These are phyloP conservation scores for Blastocystis sp. DNA, from an alignment of 352 stramenopile species.

Conservation along the genomic window DNA sequence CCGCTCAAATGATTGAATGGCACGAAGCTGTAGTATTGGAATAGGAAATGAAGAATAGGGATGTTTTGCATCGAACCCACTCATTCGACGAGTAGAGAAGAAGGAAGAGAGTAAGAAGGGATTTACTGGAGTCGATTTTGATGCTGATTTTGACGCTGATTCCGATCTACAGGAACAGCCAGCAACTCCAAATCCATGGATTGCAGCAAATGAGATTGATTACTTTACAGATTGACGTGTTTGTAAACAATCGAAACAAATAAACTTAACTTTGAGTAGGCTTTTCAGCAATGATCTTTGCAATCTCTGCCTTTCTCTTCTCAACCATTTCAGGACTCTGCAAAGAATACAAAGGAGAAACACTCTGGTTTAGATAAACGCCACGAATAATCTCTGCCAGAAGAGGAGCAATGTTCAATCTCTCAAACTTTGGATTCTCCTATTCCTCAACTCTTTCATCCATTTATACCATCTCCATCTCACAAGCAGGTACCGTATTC, in stretches of 20 bases:
- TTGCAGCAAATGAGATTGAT: conserved; percentile 26
- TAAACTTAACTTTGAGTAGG: background rate
- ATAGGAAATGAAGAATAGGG: background rate
- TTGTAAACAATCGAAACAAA: conserved; percentile 5
- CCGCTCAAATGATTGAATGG: conserved; percentile 51
- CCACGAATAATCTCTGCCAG: conserved; percentile 55
- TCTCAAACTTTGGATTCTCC: conserved; percentile 60
- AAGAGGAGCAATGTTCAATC: conserved; percentile 52
- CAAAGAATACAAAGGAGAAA: conserved; percentile 32
- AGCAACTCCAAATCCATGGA: conserved; percentile 18
- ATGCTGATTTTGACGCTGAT: conserved; percentile 25
- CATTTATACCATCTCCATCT: conserved; percentile 30
- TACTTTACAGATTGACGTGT: conserved; percentile 37
- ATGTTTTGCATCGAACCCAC: conserved; percentile 30
- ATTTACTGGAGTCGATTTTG: background rate
- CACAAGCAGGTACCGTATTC: conserved; percentile 38
- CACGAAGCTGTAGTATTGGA: background rate
- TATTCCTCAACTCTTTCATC: background rate
- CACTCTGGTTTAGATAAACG: conserved; percentile 55
- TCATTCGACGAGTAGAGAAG: conserved; percentile 32
- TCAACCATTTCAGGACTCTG: background rate
- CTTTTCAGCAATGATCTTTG: conserved; percentile 1
- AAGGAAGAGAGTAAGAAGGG: background rate
- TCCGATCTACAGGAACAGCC: background rate
- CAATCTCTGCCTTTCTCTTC: conserved; percentile 38